Evolutionary conservation across 768 basidiomycete genomes (phyloP).

Genomic region (Psilocybe subaeruginosa): DNA sequence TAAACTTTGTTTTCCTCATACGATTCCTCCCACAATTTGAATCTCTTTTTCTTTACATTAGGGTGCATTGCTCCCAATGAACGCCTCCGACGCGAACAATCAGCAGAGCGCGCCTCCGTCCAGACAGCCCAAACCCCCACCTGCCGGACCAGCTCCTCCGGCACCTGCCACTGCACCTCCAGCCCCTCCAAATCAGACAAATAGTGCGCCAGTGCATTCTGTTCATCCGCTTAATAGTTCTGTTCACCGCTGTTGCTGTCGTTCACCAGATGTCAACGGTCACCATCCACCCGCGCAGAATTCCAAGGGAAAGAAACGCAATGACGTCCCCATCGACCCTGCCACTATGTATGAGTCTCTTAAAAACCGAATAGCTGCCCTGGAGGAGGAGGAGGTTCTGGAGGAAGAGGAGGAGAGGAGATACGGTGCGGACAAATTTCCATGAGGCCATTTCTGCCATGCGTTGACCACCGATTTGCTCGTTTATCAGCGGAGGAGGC

Average conservation of each 20-base stretch:
- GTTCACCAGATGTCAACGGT: conserved; percentile 44
- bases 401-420: conserved; percentile 86
- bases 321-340: conserved; percentile 75
- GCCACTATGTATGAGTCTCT: conserved; percentile 87
- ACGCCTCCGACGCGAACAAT: conserved; percentile 42
- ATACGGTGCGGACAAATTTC: conserved; percentile 57
- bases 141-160: conserved; percentile 61
- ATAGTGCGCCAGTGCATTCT: conserved; percentile 26
- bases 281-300: conserved; percentile 36
- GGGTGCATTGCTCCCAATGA: conserved; percentile 39
- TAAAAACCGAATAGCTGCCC: conserved; percentile 85
- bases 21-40: not conserved
- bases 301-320: conserved; percentile 74
- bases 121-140: conserved; percentile 53
- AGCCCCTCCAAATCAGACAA: conserved; percentile 48
- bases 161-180: conserved; percentile 63
- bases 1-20: not conserved
- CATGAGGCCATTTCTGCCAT: conserved; percentile 15
- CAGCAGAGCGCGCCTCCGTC: conserved; percentile 38
- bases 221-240: conserved; percentile 31
- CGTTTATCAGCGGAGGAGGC: conserved; percentile 76
- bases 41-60: not conserved
- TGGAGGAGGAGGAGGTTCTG: conserved; percentile 86
- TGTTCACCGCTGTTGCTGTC: conserved; percentile 29
- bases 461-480: conserved; percentile 18